A percentile compares a stretch with the other conserved stretches of the same genome.
Conservation (phyloP, 257 asterid species). For the Buddleja alternifolia region DNA sequence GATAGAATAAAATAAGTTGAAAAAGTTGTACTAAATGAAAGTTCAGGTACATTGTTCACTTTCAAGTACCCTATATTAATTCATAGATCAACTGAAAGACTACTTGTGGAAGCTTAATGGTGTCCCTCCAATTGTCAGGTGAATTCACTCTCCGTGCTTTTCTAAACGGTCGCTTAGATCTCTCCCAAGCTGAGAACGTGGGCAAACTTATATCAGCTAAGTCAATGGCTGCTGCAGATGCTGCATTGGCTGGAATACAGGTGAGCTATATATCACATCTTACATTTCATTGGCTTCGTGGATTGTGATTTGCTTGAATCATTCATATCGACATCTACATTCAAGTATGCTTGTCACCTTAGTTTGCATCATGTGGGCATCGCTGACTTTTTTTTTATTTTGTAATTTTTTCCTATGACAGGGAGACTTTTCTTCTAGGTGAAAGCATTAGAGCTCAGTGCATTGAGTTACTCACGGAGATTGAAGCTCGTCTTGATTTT, state of each 20-base stretch:
- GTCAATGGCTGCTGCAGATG: constrained; percentile 88
- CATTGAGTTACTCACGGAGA: constrained; percentile 92
- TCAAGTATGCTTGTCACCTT: neutral
- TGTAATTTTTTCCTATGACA: constrained; percentile 54
- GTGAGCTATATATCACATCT: constrained; percentile 33
- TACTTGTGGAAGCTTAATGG: constrained; percentile 18
- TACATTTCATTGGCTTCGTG: constrained; percentile 9
- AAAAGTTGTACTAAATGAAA: neutral
- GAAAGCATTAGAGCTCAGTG: constrained; percentile 71
- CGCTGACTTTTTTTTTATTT: neutral
- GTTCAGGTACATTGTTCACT: neutral
- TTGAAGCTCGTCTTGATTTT: constrained; percentile 97
- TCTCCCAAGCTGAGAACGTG: constrained; percentile 90
- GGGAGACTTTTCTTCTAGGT: constrained; percentile 94
- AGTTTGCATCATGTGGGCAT: constrained; percentile 47
- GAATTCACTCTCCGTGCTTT: constrained; percentile 96
- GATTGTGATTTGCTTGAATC: constrained; percentile 7
- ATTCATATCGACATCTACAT: neutral
- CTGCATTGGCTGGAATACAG: constrained; percentile 96
- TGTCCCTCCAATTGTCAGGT: constrained; percentile 45
- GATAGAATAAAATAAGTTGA: too few relatives aligned
- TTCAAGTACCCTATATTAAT: neutral
- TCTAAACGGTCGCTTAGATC: constrained; percentile 91
- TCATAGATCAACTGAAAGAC: neutral
- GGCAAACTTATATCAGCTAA: constrained; percentile 79